Evolutionary conservation across 352 stramenopile species (phyloP).

Genomic region (Phytophthora fragariaefolia): DNA sequence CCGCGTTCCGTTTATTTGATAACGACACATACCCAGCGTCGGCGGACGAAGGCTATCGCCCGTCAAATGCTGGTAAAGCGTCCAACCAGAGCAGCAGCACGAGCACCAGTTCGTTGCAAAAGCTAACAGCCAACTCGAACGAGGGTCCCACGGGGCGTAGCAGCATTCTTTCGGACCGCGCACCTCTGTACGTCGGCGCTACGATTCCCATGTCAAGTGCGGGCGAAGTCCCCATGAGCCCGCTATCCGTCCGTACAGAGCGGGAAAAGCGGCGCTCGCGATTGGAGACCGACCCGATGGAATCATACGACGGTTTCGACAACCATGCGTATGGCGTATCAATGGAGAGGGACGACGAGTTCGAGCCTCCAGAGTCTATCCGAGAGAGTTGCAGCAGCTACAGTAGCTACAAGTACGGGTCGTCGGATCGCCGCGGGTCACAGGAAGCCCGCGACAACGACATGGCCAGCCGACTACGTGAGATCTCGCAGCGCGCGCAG

Average conservation of each 20-base stretch:
- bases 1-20: conserved; percentile 43
- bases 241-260: conserved; percentile 57
- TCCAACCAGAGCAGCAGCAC: conserved; percentile 62
- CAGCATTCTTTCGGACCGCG: conserved; percentile 19
- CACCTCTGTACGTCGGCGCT: conserved; percentile 38
- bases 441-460: conserved; percentile 56
- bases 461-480: conserved; percentile 59
- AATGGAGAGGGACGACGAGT: conserved; percentile 48
- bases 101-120: conserved; percentile 40
- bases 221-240: conserved; percentile 60
- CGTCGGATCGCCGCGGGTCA: conserved; percentile 42
- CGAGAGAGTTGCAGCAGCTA: conserved; percentile 34
- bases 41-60: conserved; percentile 26
- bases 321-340: conserved; percentile 48
- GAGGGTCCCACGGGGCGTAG: conserved; percentile 2
- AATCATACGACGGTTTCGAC: conserved; percentile 69
- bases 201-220: conserved; percentile 51
- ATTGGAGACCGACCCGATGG: conserved; percentile 71
- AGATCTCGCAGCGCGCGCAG: conserved; percentile 70
- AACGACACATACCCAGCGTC: conserved; percentile 42
- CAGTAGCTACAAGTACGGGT: conserved; percentile 34
- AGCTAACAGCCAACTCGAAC: conserved; percentile 26
- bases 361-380: conserved; percentile 25
- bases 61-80: conserved; percentile 36
- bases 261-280: conserved; percentile 47